Percentiles rank a stretch among this genome's conserved stretches.
Conservation (phyloP, 495 filamentous ascomycete species). For the Lasiosphaeria ovina region DNA sequence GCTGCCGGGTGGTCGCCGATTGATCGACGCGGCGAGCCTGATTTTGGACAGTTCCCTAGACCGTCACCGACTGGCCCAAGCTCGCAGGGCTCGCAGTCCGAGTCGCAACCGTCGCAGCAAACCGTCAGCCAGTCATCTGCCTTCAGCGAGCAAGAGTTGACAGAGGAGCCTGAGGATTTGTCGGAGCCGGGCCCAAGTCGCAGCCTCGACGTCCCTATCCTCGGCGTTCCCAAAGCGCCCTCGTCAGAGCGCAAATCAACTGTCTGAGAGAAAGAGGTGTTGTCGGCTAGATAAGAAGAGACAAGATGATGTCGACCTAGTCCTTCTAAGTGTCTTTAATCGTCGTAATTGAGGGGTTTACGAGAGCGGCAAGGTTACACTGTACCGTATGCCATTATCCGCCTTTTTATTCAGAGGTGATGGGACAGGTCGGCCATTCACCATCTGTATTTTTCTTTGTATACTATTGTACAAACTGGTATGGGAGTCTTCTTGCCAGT, state of each 20-base stretch:
- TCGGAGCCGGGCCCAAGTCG: slow-evolving; percentile 18
- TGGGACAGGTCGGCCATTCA: background rate
- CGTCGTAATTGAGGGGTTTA: background rate
- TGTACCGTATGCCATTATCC: background rate
- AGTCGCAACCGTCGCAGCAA: slow-evolving; percentile 27
- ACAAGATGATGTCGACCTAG: background rate
- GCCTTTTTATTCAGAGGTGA: background rate
- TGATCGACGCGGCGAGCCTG: slow-evolving; percentile 44
- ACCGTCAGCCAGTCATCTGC: slow-evolving; percentile 23
- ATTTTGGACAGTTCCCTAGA: slow-evolving; percentile 28
- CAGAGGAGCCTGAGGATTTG: slow-evolving; percentile 42
- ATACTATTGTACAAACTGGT: background rate
- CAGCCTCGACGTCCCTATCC: slow-evolving; percentile 38
- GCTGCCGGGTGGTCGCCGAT: slow-evolving; percentile 85
- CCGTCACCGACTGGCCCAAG: slow-evolving; percentile 11
- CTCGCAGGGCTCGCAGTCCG: slow-evolving; percentile 10
- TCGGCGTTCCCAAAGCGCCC: slow-evolving; percentile 42
- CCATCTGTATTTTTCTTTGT: background rate
- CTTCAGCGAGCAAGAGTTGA: slow-evolving; percentile 25
- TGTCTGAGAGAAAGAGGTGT: background rate
- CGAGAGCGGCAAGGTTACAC: too few relatives aligned
- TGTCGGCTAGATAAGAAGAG: background rate
- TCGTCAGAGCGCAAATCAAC: slow-evolving; percentile 31
- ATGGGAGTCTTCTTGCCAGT: background rate
- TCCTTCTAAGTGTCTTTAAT: background rate